Evolutionary conservation across 225 moss, liverwort and hornwort genomes (phyloP).

Genomic region (Polytrichum commune): DNA sequence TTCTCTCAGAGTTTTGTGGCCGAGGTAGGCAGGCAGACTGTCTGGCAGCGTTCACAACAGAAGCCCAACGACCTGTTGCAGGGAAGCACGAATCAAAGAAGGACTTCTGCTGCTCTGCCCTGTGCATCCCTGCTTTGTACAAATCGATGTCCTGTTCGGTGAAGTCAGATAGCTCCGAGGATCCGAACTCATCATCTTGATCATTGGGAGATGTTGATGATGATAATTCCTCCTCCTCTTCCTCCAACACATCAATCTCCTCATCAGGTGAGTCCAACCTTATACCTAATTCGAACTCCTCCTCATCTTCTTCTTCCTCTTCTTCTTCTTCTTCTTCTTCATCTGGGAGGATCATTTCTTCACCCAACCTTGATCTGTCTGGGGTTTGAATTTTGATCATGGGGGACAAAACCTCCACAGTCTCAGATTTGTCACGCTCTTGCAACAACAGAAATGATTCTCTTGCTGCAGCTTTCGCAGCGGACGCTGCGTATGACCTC

Average conservation of each 20-base stretch:
- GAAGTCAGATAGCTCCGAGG: conserved; percentile 14
- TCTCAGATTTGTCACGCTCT: conserved; percentile 51
- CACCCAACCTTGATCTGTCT: conserved; percentile 12
- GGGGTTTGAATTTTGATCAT: conserved; percentile 22
- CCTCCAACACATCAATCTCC: conserved; percentile 15
- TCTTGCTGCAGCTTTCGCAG: conserved; percentile 75
- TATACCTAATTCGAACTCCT: conserved; percentile 14
- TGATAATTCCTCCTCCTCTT: neutral
- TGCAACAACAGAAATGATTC: conserved; percentile 66
- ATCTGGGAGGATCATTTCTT: conserved; percentile 11
- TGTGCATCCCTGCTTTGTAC: conserved; percentile 21
- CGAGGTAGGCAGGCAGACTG: conserved; percentile 37
- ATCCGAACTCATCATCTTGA: conserved; percentile 14
- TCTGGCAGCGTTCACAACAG: conserved; percentile 45
- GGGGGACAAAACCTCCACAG: conserved; percentile 21
- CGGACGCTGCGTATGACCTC: conserved; percentile 63
- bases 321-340: conserved; percentile 1
- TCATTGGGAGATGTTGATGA: too few species aligned
- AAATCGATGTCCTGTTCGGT: conserved; percentile 24
- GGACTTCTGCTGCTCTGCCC: conserved; percentile 18
- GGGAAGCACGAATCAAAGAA: conserved; percentile 39
- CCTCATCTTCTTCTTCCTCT: neutral
- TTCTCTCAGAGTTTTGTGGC: conserved; percentile 8
- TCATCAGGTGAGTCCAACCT: conserved; percentile 21
- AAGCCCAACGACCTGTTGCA: conserved; percentile 42